A percentile compares a stretch with the other conserved stretches of the same genome.
These are phyloP conservation scores for Tolypocladium paradoxum DNA, from an alignment of 2,329 filamentous ascomycete genomes.

Conservation along the genomic window DNA sequence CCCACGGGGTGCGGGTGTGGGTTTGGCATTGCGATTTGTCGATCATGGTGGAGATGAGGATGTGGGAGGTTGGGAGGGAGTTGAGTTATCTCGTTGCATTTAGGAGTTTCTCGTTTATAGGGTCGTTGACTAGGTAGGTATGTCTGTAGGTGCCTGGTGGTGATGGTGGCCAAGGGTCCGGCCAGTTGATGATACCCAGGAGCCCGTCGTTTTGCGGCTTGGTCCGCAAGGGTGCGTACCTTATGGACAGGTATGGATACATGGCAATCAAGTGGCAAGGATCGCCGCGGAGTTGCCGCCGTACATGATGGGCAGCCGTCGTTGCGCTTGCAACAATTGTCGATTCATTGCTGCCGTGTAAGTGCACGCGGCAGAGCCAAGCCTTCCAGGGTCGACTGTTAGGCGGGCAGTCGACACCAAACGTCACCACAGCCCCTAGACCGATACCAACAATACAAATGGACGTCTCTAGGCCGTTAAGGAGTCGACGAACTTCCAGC, in stretches of 20 bases:
- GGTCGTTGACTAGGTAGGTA: no score
- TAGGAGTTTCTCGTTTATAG: background rate
- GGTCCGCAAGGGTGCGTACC: no score
- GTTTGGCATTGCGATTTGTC: conserved; percentile 16
- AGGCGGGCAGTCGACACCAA: background rate
- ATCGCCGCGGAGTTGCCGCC: no score
- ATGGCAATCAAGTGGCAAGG: no score
- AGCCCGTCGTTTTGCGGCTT: background rate
- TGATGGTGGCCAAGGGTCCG: no score
- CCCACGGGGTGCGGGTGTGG: conserved; percentile 19
- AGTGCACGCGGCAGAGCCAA: background rate
- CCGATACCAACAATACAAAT: background rate
- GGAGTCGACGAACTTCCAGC: background rate
- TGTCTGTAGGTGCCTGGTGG: no score
- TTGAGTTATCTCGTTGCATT: background rate
- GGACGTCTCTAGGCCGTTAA: background rate
- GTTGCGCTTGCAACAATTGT: background rate
- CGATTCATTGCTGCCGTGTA: no score
- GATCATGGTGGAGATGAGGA: conserved; percentile 6
- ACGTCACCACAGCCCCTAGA: background rate
- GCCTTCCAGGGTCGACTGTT: no score
- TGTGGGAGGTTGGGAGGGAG: background rate
- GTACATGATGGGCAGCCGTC: background rate
- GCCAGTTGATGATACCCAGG: no score
- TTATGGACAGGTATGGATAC: no score